Evolutionary conservation across 768 basidiomycete genomes (phyloP).

Genomic region (Xerocomus potaroensis): DNA sequence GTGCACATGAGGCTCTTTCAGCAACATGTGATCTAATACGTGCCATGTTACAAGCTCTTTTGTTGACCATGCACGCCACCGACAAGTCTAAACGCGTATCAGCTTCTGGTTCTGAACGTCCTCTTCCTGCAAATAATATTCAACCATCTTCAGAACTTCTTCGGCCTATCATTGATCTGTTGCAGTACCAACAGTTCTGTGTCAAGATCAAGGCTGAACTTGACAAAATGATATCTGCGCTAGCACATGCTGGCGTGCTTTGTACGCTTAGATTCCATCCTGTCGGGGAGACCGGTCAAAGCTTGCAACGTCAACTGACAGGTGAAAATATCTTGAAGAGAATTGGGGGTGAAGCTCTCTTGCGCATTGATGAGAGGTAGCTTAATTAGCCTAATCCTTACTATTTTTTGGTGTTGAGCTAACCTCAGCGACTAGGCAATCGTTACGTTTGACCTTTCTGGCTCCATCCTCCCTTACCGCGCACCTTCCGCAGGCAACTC

Average conservation of each 20-base stretch:
- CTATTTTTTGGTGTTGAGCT: neutral
- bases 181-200: slow-evolving; percentile 79
- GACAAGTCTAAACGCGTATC: slow-evolving; percentile 41
- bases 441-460: slow-evolving; percentile 68
- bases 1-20: slow-evolving; percentile 16
- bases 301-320: slow-evolving; percentile 46
- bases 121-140: slow-evolving; percentile 14
- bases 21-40: slow-evolving; percentile 67
- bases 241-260: slow-evolving; percentile 51
- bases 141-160: slow-evolving; percentile 47
- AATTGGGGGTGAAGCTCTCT: slow-evolving; percentile 67
- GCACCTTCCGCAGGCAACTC: slow-evolving; percentile 75
- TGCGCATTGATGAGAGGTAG: slow-evolving; percentile 68
- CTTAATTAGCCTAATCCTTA: no score
- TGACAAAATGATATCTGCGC: slow-evolving; percentile 42
- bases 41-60: slow-evolving; percentile 55
- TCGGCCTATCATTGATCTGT: slow-evolving; percentile 70
- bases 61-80: slow-evolving; percentile 55
- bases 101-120: slow-evolving; percentile 23
- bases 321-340: slow-evolving; percentile 37
- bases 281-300: slow-evolving; percentile 63
- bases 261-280: slow-evolving; percentile 55
- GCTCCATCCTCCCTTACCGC: slow-evolving; percentile 76
- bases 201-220: slow-evolving; percentile 57
- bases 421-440: slow-evolving; percentile 45